A percentile compares a stretch with the other conserved stretches of the same genome.
Conservation (phyloP, 176 grass and related monocot species). For the Lolium perenne region DNA sequence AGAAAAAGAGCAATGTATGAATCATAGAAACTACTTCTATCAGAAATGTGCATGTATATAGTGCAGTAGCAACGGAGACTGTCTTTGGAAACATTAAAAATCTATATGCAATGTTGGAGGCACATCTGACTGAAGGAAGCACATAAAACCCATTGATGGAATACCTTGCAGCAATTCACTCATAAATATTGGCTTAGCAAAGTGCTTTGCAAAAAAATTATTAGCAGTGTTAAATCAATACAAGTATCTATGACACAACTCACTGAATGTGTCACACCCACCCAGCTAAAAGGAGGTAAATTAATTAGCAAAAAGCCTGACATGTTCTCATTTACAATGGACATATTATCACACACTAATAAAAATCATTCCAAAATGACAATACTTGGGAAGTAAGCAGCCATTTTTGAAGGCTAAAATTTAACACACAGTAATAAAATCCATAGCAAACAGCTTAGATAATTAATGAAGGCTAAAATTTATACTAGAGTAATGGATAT, state of each 20-base stretch:
- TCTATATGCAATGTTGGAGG: no score
- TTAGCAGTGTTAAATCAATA: neutral
- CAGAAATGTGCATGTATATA: neutral
- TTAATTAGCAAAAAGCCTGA: neutral
- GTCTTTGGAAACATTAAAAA: no score
- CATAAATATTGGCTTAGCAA: neutral
- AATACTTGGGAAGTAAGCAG: no score
- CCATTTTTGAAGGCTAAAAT: no score
- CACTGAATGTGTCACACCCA: neutral
- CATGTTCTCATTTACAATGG: neutral
- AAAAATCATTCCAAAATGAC: no score
- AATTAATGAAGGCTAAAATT: neutral
- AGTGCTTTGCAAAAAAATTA: neutral
- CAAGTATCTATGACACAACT: neutral
- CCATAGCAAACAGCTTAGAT: neutral
- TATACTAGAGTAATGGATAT: neutral
- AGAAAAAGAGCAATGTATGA: no score
- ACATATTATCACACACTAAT: no score
- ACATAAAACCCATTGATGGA: no score
- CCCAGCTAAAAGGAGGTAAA: neutral
- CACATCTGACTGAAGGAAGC: no score
- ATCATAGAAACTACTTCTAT: neutral
- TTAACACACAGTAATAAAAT: neutral
- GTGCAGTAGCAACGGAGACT: neutral
- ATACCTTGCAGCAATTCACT: neutral